A percentile compares a stretch with the other conserved stretches of the same genome.
Conservation (phyloP, 345 rosid genomes). For the Eucalyptus regnans region DNA sequence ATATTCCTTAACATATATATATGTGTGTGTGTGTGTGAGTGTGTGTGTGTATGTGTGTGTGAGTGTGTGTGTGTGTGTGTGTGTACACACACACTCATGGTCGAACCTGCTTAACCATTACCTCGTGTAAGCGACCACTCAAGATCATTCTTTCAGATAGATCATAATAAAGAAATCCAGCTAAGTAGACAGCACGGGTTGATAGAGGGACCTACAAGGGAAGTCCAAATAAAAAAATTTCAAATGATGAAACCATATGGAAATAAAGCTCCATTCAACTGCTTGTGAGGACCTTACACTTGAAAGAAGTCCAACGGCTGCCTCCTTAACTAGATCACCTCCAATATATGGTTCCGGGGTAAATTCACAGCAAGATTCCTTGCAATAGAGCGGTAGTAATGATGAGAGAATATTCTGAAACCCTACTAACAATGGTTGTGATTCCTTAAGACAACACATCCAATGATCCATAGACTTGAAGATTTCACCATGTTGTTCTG, state of each 20-base stretch:
- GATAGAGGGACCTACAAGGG: constrained; percentile 37
- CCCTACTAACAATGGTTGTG: constrained; percentile 42
- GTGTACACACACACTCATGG: background rate
- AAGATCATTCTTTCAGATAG: constrained; percentile 55
- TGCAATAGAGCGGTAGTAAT: constrained; percentile 9
- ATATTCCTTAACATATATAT: background rate
- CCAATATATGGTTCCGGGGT: constrained; percentile 17
- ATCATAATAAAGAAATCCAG: constrained; percentile 76
- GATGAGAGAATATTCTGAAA: constrained; percentile 47
- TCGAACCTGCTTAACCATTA: constrained; percentile 3
- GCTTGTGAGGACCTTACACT: constrained; percentile 30
- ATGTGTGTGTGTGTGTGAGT: too few relatives aligned
- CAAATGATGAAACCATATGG: background rate
- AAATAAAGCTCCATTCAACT: background rate
- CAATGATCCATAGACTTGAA: constrained; percentile 46
- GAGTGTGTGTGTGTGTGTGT: too few relatives aligned
- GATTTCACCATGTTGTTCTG: constrained; percentile 36
- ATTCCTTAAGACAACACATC: constrained; percentile 53
- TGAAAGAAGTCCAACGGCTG: constrained; percentile 50
- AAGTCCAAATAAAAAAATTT: background rate
- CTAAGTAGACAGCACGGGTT: constrained; percentile 26
- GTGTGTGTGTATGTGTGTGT: too few relatives aligned
- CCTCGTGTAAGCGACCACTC: constrained; percentile 64
- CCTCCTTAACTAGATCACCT: constrained; percentile 39
- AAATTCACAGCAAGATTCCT: constrained; percentile 8